phyloP scores from a whole-genome alignment of 192 early-diverging fungal genomes.

The Globomyces pollinis-pini region DNA sequence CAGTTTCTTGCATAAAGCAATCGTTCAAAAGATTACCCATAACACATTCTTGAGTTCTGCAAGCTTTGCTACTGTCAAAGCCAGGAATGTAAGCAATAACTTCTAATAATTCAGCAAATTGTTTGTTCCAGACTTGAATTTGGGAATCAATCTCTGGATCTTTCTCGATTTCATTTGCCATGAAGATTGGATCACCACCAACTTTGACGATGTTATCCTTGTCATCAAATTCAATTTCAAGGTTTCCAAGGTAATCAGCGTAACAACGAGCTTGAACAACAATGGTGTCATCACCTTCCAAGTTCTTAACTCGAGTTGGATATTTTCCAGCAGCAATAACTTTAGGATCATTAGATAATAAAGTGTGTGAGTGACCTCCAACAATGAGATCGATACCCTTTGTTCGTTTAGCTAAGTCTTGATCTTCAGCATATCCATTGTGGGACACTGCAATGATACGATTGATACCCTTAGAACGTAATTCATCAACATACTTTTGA shows the following conservation, averaged over 20 bases:
- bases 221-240: slow-evolving; percentile 54
- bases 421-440: slow-evolving; percentile 67
- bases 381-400: slow-evolving; percentile 56
- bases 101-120: slow-evolving; percentile 10
- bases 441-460: slow-evolving; percentile 63
- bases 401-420: slow-evolving; percentile 47
- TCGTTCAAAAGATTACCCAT: slow-evolving; percentile 63
- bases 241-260: slow-evolving; percentile 54
- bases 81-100: slow-evolving; percentile 26
- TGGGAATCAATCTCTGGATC: slow-evolving; percentile 20
- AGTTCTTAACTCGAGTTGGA: slow-evolving; percentile 57
- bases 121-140: background rate
- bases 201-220: slow-evolving; percentile 45
- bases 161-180: slow-evolving; percentile 43
- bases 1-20: slow-evolving; percentile 39
- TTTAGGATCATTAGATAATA: slow-evolving; percentile 39
- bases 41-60: slow-evolving; percentile 36
- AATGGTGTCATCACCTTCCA: slow-evolving; percentile 54
- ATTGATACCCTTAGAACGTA: slow-evolving; percentile 52
- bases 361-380: slow-evolving; percentile 72
- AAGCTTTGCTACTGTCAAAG: slow-evolving; percentile 35
- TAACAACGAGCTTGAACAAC: slow-evolving; percentile 63
- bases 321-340: slow-evolving; percentile 45
- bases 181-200: slow-evolving; percentile 50
- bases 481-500: slow-evolving; percentile 55